A percentile compares a stretch with the other conserved stretches of the same genome.
phyloP scores from a whole-genome alignment of 306 rosid genomes.

The Biancaea sappan region DNA sequence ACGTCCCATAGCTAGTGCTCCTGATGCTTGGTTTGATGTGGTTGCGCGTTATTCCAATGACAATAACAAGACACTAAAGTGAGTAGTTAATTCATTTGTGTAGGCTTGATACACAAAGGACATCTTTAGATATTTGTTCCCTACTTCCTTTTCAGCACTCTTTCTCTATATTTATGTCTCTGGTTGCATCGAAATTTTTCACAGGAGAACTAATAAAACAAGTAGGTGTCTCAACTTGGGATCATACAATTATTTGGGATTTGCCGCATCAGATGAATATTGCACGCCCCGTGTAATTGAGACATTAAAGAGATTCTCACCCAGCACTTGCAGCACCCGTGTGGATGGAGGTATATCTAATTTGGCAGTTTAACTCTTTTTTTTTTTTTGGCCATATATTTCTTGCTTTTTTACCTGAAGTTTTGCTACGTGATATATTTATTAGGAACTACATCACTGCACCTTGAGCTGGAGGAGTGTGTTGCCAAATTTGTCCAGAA shows the following conservation, averaged over 20 bases:
- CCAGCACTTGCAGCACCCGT: slow-evolving; percentile 65
- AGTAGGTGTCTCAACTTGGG: slow-evolving; percentile 67
- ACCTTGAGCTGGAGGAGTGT: slow-evolving; percentile 49
- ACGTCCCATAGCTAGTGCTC: slow-evolving; percentile 67
- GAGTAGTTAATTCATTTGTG: not conserved
- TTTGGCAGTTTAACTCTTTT: slow-evolving; percentile 5
- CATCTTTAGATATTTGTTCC: not conserved
- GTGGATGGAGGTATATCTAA: slow-evolving; percentile 54
- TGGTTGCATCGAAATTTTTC: not conserved
- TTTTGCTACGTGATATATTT: not conserved
- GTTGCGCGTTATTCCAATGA: slow-evolving; percentile 68
- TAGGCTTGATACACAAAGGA: not conserved
- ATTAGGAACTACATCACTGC: slow-evolving; percentile 56
- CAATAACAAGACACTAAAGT: slow-evolving; percentile 65
- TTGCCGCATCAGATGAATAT: slow-evolving; percentile 71
- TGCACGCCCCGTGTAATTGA: slow-evolving; percentile 67
- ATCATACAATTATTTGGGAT: slow-evolving; percentile 68
- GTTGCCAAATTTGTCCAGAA: slow-evolving; percentile 64
- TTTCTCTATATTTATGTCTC: not conserved
- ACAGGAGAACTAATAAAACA: slow-evolving; percentile 54
- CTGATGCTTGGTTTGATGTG: slow-evolving; percentile 78
- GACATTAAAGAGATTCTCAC: slow-evolving; percentile 51
- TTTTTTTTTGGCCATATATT: not conserved
- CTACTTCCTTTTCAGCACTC: not conserved
- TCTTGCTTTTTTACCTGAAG: not conserved